Percentiles rank a stretch among this genome's conserved stretches.
phyloP scores from a whole-genome alignment of 805 yeast genomes.

The Myxozyma kluyveri region DNA sequence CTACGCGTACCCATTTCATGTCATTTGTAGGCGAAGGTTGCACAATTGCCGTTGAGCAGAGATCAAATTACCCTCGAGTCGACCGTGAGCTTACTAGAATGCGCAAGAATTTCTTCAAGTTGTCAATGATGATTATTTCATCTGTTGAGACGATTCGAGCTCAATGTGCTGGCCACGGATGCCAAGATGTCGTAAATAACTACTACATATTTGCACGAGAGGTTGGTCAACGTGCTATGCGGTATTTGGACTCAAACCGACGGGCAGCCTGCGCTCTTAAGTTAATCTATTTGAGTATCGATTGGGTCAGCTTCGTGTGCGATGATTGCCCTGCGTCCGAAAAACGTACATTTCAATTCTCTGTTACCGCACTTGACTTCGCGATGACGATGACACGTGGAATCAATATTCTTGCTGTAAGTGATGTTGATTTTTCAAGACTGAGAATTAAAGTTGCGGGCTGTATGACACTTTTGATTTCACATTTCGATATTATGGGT shows the following conservation, averaged over 20 bases:
- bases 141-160: slow-evolving; percentile 52
- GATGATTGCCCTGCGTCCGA: slow-evolving; percentile 95
- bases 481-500: slow-evolving; percentile 98
- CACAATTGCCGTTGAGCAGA: slow-evolving; percentile 52
- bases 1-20: slow-evolving; percentile 55
- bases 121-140: slow-evolving; percentile 63
- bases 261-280: slow-evolving; percentile 68
- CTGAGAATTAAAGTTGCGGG: slow-evolving; percentile 84
- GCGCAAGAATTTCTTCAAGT: slow-evolving; percentile 63
- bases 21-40: slow-evolving; percentile 53
- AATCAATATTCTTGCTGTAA: slow-evolving; percentile 76
- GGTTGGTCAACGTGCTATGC: slow-evolving; percentile 68
- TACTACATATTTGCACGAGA: slow-evolving; percentile 77
- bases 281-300: slow-evolving; percentile 71
- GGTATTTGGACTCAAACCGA: slow-evolving; percentile 55
- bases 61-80: slow-evolving; percentile 70
- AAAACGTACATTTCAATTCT: slow-evolving; percentile 88
- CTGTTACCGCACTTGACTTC: slow-evolving; percentile 91
- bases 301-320: slow-evolving; percentile 89
- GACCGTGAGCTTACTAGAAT: slow-evolving; percentile 68
- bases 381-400: slow-evolving; percentile 94
- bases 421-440: slow-evolving; percentile 68
- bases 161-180: slow-evolving; percentile 56
- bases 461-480: slow-evolving; percentile 87
- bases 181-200: slow-evolving; percentile 74